Base-by-base conservation (phyloP, 108 stramenopile species). In the Licmophora abbreviata region DNA sequence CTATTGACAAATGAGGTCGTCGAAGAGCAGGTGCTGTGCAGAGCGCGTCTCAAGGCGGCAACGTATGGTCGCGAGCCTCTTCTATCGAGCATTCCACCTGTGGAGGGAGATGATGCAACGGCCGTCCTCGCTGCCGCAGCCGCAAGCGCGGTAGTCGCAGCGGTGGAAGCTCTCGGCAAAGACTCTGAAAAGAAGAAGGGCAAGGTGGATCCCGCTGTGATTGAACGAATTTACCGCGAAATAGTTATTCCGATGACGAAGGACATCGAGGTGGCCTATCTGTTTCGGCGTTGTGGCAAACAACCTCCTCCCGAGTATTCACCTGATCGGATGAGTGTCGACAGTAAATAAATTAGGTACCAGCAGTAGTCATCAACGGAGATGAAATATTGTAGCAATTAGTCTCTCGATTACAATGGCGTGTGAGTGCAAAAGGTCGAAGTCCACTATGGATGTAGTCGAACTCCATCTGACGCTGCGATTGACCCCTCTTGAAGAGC, bases 201-300 rank as follows among this genome's bases (percentile, higher is more conserved):
- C 32, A 99, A 99, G 69, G 77, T 99, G 14, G 83, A 96, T 43
- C 95, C 98, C 12, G 68, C 66, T 20, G 73, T 85, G 5, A 95
- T 99, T 46, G 94, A 93, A 47, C 53, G 55, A 35, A 86, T 99
- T 25, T 99, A 99, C 57, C 68, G 88, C 26, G 75, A 96, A 51
- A 70, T 96, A 35, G 93, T 99, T 49, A 99, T 99, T 29, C 98
- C 98, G 6, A 63, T 97, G 61, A 99, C 96, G 33, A 99, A 99
- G 70, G 95, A 97, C 59, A 79, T 97, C 40, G 95, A 99, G 69
- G 93, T 99, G 21, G 84, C 88, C 32, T 99, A 99, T 63, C 71
- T 99, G 30, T 95, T 97, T 53, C 58, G 76, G 66, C 74, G 95
- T 35, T 90, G 88, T 68, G 88, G 82, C 25, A 58, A 50, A 49